A percentile compares a stretch with the other conserved stretches of the same genome.
These are phyloP conservation scores for Lactarius trivialis DNA, from an alignment of 768 basidiomycete genomes.

Conservation along the genomic window DNA sequence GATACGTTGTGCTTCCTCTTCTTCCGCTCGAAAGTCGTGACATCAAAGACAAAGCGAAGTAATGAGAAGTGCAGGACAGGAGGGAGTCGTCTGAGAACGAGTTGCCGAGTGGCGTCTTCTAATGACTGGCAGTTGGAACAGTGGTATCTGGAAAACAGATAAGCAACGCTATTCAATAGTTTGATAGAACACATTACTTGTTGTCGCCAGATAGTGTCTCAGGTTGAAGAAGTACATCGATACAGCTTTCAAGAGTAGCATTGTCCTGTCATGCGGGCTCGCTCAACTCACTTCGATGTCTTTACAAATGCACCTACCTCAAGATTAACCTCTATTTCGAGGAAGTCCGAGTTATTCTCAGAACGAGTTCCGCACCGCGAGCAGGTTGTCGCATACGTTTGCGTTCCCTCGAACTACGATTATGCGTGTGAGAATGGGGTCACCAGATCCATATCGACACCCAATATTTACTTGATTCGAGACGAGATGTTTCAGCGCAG, in stretches of 20 bases:
- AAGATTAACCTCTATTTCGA: conserved; percentile 85
- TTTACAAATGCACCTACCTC: conserved; percentile 39
- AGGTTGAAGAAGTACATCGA: conserved; percentile 55
- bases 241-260: conserved; percentile 64
- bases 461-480: conserved; percentile 57
- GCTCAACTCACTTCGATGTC: background rate
- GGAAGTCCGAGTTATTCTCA: conserved; percentile 63
- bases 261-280: conserved; percentile 45
- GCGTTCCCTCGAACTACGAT: conserved; percentile 77
- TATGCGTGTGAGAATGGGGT: background rate
- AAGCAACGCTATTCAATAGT: background rate
- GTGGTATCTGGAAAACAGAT: conserved; percentile 49
- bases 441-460: background rate
- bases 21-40: conserved; percentile 69
- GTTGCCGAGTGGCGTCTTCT: conserved; percentile 75
- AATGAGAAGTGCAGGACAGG: conserved; percentile 89
- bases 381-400: conserved; percentile 78
- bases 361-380: conserved; percentile 60
- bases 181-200: conserved; percentile 41
- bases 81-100: conserved; percentile 64
- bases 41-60: conserved; percentile 88
- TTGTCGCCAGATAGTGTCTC: conserved; percentile 82
- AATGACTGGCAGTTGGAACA: conserved; percentile 70
- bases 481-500: conserved; percentile 59
- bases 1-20: conserved; percentile 77